Evolutionary conservation across 345 rosid species (phyloP).

Genomic region (Linum tenue): DNA sequence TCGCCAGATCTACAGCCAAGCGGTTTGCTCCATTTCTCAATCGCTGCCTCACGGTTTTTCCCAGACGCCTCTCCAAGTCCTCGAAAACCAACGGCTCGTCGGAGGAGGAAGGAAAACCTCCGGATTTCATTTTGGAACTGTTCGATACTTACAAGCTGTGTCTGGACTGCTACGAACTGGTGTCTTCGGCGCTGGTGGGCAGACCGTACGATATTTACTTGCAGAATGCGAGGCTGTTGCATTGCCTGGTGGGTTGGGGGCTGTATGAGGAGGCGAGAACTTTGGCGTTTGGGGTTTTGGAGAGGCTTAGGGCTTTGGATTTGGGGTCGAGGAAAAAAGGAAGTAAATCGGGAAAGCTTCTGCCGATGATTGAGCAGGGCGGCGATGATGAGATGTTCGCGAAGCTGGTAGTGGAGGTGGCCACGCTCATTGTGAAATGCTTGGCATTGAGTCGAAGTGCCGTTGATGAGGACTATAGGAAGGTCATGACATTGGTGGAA

Average conservation of each 20-base stretch:
- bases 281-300: slow-evolving; percentile 47
- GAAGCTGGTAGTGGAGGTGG: slow-evolving; percentile 46
- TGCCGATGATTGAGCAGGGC: slow-evolving; percentile 25
- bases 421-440: slow-evolving; percentile 36
- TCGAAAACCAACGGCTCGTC: neutral
- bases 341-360: slow-evolving; percentile 9
- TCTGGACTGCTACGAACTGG: slow-evolving; percentile 50
- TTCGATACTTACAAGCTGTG: slow-evolving; percentile 47
- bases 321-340: neutral
- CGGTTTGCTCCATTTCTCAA: slow-evolving; percentile 65
- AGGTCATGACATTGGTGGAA: slow-evolving; percentile 35
- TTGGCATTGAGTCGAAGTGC: slow-evolving; percentile 35
- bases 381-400: slow-evolving; percentile 39
- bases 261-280: slow-evolving; percentile 29
- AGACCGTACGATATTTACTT: slow-evolving; percentile 43
- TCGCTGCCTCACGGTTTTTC: slow-evolving; percentile 54
- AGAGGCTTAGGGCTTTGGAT: slow-evolving; percentile 31
- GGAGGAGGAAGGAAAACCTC: neutral
- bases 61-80: slow-evolving; percentile 54
- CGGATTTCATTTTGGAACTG: slow-evolving; percentile 20
- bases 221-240: slow-evolving; percentile 44
- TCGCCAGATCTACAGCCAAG: slow-evolving; percentile 57
- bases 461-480: slow-evolving; percentile 31
- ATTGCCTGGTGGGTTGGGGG: slow-evolving; percentile 51
- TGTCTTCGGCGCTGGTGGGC: slow-evolving; percentile 61